Conservation (phyloP, 2,329 filamentous ascomycete species). For the Ampelomyces quisqualis region DNA sequence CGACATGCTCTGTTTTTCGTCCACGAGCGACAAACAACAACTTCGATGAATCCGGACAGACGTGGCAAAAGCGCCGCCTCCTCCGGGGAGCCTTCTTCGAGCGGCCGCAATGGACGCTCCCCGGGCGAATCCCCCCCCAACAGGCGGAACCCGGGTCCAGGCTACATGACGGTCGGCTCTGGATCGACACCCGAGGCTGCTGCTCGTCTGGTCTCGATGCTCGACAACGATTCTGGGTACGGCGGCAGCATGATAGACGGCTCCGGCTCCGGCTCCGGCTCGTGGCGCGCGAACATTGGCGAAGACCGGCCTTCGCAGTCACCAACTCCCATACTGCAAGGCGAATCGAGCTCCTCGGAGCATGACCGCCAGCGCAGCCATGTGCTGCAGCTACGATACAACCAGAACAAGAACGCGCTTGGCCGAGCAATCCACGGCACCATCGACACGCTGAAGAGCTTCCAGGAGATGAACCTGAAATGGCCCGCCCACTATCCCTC, state of each 20-base stretch:
- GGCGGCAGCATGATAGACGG: constrained; percentile 71
- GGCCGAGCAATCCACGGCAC: constrained; percentile 83
- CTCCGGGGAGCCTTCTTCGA: constrained; percentile 31
- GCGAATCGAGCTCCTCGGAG: constrained; percentile 55
- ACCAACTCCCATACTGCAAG: constrained; percentile 54
- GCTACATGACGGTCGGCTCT: constrained; percentile 85
- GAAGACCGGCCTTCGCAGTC: constrained; percentile 59
- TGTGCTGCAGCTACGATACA: constrained; percentile 92
- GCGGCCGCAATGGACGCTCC: constrained; percentile 27
- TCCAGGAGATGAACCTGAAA: constrained; percentile 84
- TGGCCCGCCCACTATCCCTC: constrained; percentile 97
- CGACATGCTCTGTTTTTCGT: constrained; percentile 35
- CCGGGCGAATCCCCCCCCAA: constrained; percentile 24
- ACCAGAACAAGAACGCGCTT: constrained; percentile 85
- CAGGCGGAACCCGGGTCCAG: constrained; percentile 49
- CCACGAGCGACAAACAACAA: constrained; percentile 15
- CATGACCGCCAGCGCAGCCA: constrained; percentile 71
- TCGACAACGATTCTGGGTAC: constrained; percentile 90
- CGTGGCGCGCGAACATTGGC: constrained; percentile 58
- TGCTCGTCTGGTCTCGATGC: constrained; percentile 72
- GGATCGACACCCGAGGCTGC: constrained; percentile 81
- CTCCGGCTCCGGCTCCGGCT: constrained; percentile 54
- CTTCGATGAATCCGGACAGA: constrained; percentile 35
- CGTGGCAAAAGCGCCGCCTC: constrained; percentile 21
- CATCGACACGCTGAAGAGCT: constrained; percentile 75